Evolutionary conservation across 1,139 yeast genomes (phyloP), one percentile per base, ranked within the genome.

Genomic region (Hansenula sp.): DNA sequence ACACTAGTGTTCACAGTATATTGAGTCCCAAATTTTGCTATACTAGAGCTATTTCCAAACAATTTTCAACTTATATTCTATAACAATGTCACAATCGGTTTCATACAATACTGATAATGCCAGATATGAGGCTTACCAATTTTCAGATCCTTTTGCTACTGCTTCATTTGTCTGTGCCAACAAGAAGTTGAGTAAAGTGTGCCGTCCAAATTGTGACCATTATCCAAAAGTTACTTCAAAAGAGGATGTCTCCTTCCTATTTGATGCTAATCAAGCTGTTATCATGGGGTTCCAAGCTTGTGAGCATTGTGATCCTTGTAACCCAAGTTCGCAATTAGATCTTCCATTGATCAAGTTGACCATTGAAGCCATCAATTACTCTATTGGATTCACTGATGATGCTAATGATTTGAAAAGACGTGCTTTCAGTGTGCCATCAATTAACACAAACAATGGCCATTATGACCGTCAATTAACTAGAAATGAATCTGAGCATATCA

Each of bases 181-280:
- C 59, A 68, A 66, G 49, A 56, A 65, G 29, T 60, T 61, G 33
- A 66, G 67, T 42, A 51, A 56, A 27, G 74, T 76, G 46, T 84
- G 90, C 55, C 76, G 87, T 46, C 90, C 91, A 3, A 84, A 79
- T 57, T 84, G 90, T 63, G 86, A 79, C 51, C 63, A 71, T 42
- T 69, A 75, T 17, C 74, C 49, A 62, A 42, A 71, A 43, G 55
- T 42, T 11, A 29, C 46, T 62, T 44, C 64, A 66, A 55, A 70
- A 70, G 58, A 67, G 67, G 77, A 78, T 37, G 65, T 74, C 32
- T 67, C 69, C 47, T 76, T 78, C 53, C 69, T 73, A 24, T 67
- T 66, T 41, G 53, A 62, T 15, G 58, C 68, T 5, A 57, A 59
- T 1, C 74, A 72, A n/a, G 86, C 86, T 19, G 31, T 68, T 4